phyloP scores from a whole-genome alignment of 129 eudicot genomes.

The Flaveria sonorensis region DNA sequence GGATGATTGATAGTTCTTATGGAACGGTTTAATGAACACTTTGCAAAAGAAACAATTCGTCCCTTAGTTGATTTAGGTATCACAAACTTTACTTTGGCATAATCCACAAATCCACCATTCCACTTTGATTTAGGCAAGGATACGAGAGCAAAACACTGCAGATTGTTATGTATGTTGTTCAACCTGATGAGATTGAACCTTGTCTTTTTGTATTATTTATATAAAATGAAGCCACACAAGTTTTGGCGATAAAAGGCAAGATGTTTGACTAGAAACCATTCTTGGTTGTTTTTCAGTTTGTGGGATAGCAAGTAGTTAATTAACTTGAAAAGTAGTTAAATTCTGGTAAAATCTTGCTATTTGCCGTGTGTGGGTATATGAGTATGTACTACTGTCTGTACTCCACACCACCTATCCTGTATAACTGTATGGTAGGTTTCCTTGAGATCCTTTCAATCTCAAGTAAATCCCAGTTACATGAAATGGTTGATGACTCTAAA shows the following conservation, averaged over 20 bases:
- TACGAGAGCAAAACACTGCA: neutral
- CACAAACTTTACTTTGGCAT: neutral
- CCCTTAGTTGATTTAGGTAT: neutral
- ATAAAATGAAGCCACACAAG: neutral
- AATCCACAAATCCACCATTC: neutral
- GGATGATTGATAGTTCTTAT: neutral
- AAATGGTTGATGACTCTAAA: neutral
- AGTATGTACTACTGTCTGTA: too few relatives aligned
- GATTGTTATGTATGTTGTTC: neutral
- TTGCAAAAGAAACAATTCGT: neutral
- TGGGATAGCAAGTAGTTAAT: neutral
- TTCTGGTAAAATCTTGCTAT: neutral
- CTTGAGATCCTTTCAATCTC: neutral
- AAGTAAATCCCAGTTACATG: neutral
- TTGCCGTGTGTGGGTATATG: too few relatives aligned
- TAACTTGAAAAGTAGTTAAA: neutral
- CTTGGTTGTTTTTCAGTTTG: neutral
- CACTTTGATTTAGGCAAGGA: neutral
- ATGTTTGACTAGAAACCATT: neutral
- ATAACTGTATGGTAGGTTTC: neutral
- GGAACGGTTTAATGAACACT: neutral
- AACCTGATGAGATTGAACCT: neutral
- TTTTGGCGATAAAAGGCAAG: neutral
- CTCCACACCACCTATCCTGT: neutral
- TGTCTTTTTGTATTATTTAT: neutral